Evolutionary conservation across 139 green algal species (phyloP).

Genomic region (Coelastrella sp.): DNA sequence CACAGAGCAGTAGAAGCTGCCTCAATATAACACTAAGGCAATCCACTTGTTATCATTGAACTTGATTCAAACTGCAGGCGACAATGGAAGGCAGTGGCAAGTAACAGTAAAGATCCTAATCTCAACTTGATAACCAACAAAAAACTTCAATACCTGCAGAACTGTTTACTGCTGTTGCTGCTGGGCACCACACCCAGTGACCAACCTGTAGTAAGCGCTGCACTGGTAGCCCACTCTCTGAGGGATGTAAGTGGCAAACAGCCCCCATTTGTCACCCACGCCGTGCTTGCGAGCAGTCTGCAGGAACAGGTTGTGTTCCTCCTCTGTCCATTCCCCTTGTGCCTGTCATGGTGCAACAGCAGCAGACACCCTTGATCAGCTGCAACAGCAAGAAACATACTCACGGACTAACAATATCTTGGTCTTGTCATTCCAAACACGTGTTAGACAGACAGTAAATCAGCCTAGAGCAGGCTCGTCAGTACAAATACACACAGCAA

Average conservation of each 20-base stretch:
- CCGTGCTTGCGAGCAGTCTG: conserved; percentile 63
- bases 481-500: background rate
- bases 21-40: too few species aligned
- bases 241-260: conserved; percentile 79
- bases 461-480: too few species aligned
- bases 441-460: too few species aligned
- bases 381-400: background rate
- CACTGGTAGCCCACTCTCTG: conserved; percentile 85
- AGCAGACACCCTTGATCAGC: background rate
- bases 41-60: too few species aligned
- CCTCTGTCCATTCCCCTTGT: conserved; percentile 71
- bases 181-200: too few species aligned
- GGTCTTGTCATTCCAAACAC: too few species aligned
- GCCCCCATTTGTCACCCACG: conserved; percentile 82
- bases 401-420: too few species aligned
- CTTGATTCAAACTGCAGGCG: too few species aligned
- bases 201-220: conserved; percentile 67
- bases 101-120: too few species aligned
- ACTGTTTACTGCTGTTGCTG: background rate
- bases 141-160: background rate
- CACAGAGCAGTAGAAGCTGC: background rate
- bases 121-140: too few species aligned
- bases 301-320: conserved; percentile 77
- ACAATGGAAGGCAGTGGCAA: too few species aligned
- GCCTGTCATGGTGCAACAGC: conserved; percentile 4